Base-by-base conservation (phyloP, 2,329 filamentous ascomycete genomes). In the Magnaporthiopsis incrustans region DNA sequence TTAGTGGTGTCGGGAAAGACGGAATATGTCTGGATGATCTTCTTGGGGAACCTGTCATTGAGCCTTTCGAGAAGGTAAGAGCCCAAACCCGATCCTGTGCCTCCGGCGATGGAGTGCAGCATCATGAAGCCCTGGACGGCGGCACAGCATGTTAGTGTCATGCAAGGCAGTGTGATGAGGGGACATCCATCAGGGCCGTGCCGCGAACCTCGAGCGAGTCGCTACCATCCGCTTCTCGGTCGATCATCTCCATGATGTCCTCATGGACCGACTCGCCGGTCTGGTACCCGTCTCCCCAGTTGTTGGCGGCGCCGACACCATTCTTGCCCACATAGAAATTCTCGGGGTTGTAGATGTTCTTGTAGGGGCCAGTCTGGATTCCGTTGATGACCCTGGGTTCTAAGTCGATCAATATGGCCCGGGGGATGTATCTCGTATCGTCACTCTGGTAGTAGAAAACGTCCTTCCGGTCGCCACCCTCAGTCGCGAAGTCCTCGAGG, bases 381-480 rank as follows among this genome's bases (percentile, higher is more conserved):
- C 87, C 82, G 74, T 98, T 90, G 73, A 99, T 90, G 67, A 98
- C 89, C 68, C 95, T 85, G 30, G 95, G 95, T 77, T 99, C 95
- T 56, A 99, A 82, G 75, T 99, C 95, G 67, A 99, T 89, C 62
- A 99, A 81, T 71, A 99, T 98, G 60, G 95, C 94, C 73, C 95
- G 87, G 14, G 95, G 95, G 69, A 99, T 98, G 77, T 99, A 99
- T 79, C 95, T 86, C 65, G 95, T 99, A 75, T 99, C 95, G 81
- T 99, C 95, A 74, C 93, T 98, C 83, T 96, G 94, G 80, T 98
- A 99, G 84, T 97, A 98, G 80, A 98, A 98, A 67, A 99, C 95
- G 78, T 99, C 95, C 77, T 99, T 99, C 71, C 95, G 89, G 78
- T 99, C 95, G 69, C 94, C 93, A 73, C 95, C 95, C 77, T 98